phyloP scores from a whole-genome alignment of 441 rosid genomes.

The Mallotus repandus region DNA sequence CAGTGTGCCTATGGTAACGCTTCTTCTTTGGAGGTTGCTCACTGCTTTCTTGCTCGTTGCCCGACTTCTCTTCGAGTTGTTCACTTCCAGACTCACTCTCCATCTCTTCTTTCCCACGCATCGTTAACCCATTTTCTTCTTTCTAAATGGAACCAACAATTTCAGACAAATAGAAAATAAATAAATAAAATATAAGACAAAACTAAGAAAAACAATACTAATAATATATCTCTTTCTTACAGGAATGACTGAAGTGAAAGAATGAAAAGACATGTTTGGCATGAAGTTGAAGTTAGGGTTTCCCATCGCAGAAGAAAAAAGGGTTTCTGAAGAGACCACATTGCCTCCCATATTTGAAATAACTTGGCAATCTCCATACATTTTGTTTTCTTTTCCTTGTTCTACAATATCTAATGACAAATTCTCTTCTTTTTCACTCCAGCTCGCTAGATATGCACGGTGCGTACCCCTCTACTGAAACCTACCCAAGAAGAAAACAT shows the following conservation, averaged over 20 bases:
- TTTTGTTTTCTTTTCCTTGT: slow-evolving; percentile 19
- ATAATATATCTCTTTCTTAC: slow-evolving; percentile 34
- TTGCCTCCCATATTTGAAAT: slow-evolving; percentile 62
- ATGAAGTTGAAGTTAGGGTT: slow-evolving; percentile 81
- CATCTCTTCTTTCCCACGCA: slow-evolving; percentile 69
- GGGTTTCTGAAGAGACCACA: slow-evolving; percentile 52
- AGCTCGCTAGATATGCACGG: not conserved
- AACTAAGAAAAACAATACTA: not conserved
- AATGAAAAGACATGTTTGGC: slow-evolving; percentile 47
- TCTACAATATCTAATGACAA: not conserved
- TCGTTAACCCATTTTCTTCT: slow-evolving; percentile 63
- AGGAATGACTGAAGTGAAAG: slow-evolving; percentile 55
- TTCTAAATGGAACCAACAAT: slow-evolving; percentile 31
- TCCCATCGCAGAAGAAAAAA: slow-evolving; percentile 58
- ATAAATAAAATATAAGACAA: not conserved
- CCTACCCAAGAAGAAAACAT: not conserved
- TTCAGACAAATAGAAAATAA: not conserved
- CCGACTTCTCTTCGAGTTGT: slow-evolving; percentile 63
- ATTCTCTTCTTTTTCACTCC: not conserved
- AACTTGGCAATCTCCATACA: slow-evolving; percentile 75
- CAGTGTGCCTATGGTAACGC: slow-evolving; percentile 86
- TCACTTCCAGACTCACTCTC: slow-evolving; percentile 85
- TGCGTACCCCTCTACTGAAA: not conserved
- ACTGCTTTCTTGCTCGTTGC: slow-evolving; percentile 57
- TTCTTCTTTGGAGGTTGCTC: slow-evolving; percentile 63